A percentile compares a stretch with the other conserved stretches of the same genome.
Conservation (phyloP, 495 filamentous ascomycete species). For the Talaromyces wortmannii region DNA sequence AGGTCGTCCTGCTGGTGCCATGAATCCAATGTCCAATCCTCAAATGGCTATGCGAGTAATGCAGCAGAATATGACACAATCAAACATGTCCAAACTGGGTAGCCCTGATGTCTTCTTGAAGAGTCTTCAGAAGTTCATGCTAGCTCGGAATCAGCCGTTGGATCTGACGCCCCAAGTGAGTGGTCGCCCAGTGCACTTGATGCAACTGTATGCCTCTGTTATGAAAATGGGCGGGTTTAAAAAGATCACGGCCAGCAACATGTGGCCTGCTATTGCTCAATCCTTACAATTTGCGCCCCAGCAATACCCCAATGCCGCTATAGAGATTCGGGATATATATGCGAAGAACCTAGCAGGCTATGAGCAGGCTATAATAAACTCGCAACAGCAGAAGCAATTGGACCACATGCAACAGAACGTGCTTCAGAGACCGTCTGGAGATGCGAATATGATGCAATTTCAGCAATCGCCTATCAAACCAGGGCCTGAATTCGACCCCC, state of each 20-base stretch:
- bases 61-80: conserved; percentile 60
- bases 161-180: conserved; percentile 63
- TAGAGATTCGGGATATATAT: conserved; percentile 66
- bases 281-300: conserved; percentile 57
- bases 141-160: conserved; percentile 57
- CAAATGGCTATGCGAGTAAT: conserved; percentile 43
- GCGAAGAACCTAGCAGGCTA: conserved; percentile 66
- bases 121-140: conserved; percentile 66
- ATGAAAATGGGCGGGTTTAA: conserved; percentile 74
- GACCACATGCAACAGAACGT: conserved; percentile 49
- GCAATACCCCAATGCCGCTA: conserved; percentile 57
- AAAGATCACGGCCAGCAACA: conserved; percentile 56
- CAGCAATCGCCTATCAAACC: conserved; percentile 31
- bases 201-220: conserved; percentile 69
- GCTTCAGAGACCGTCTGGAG: conserved; percentile 29
- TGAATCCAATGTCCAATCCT: conserved; percentile 40
- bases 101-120: conserved; percentile 71
- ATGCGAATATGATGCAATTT: conserved; percentile 30
- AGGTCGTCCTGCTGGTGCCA: conserved; percentile 28
- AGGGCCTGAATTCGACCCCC: conserved; percentile 22
- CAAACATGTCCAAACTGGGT: conserved; percentile 45
- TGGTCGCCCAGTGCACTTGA: conserved; percentile 61
- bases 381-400: conserved; percentile 49
- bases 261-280: conserved; percentile 67
- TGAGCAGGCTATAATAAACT: conserved; percentile 60